phyloP scores from a whole-genome alignment of 169 alveolate genomes.

The Eimeria tenella region DNA sequence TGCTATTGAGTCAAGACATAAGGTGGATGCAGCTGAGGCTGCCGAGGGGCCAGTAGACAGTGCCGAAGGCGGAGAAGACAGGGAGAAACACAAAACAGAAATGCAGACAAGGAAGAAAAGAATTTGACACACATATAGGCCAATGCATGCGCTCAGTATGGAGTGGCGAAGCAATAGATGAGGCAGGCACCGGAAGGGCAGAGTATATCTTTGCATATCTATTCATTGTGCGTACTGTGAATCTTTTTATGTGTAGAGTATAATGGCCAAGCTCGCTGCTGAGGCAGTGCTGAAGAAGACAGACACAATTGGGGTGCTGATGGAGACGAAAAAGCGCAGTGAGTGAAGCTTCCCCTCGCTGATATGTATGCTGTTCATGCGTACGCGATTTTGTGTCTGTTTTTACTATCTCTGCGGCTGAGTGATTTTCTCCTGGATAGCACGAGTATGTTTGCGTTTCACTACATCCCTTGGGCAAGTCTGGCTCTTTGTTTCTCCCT shows the following conservation, averaged over 20 bases:
- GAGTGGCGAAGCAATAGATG: not conserved
- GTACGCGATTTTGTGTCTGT: not conserved
- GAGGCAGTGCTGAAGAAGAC: slow-evolving; percentile 17
- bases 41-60: not conserved
- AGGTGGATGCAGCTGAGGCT: not conserved
- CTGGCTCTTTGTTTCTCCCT: not conserved
- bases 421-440: no score
- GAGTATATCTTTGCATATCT: not conserved
- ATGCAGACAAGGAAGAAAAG: not conserved
- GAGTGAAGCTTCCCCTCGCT: not conserved
- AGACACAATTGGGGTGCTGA: not conserved
- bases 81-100: not conserved
- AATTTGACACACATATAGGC: not conserved
- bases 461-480: not conserved
- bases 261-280: slow-evolving; percentile 12
- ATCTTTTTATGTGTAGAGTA: not conserved
- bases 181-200: not conserved
- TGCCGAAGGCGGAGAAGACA: not conserved
- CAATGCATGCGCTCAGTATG: not conserved
- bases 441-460: not conserved
- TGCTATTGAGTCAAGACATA: not conserved
- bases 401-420: not conserved
- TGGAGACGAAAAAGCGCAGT: not conserved
- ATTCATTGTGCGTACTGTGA: not conserved
- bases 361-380: no score